phyloP scores from a whole-genome alignment of 441 rosid species.

The Jatropha podagrica region DNA sequence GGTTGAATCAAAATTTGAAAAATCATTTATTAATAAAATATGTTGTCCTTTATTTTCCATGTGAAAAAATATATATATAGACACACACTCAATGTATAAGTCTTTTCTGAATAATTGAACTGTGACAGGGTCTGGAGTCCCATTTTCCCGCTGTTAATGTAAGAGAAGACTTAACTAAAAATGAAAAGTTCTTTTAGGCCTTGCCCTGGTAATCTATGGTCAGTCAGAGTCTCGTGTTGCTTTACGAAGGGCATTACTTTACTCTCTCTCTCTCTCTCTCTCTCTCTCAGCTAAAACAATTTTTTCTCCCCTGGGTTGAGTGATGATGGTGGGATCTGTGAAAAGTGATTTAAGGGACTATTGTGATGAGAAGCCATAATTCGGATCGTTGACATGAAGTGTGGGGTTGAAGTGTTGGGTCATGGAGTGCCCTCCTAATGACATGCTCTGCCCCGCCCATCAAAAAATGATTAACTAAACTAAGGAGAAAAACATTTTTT shows the following conservation, averaged over 20 bases:
- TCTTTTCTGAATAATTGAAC: neutral
- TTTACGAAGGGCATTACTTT: neutral
- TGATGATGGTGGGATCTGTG: conserved; percentile 29
- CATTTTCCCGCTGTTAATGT: neutral
- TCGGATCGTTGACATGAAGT: conserved; percentile 22
- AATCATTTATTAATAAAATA: too few relatives aligned
- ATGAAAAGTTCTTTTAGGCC: neutral
- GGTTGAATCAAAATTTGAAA: too few relatives aligned
- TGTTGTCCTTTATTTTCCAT: too few relatives aligned
- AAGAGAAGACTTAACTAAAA: too few relatives aligned
- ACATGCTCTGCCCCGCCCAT: too few relatives aligned
- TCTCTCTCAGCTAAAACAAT: conserved; percentile 2
- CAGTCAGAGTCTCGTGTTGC: conserved; percentile 25
- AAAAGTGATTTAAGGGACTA: conserved; percentile 31
- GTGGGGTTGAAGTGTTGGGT: conserved; percentile 27
- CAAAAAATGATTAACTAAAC: neutral
- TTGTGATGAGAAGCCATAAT: conserved; percentile 31
- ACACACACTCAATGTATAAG: too few relatives aligned
- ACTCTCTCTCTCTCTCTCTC: neutral
- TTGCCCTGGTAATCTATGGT: conserved; percentile 2
- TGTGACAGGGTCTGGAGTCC: neutral
- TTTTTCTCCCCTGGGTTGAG: neutral
- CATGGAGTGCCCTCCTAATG: neutral
- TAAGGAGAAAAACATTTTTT: neutral
- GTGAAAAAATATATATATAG: too few relatives aligned